Percentiles rank a stretch among this genome's conserved stretches.
phyloP scores from a whole-genome alignment of 1,284 basidiomycete genomes.

The Cryptococcus sp. region DNA sequence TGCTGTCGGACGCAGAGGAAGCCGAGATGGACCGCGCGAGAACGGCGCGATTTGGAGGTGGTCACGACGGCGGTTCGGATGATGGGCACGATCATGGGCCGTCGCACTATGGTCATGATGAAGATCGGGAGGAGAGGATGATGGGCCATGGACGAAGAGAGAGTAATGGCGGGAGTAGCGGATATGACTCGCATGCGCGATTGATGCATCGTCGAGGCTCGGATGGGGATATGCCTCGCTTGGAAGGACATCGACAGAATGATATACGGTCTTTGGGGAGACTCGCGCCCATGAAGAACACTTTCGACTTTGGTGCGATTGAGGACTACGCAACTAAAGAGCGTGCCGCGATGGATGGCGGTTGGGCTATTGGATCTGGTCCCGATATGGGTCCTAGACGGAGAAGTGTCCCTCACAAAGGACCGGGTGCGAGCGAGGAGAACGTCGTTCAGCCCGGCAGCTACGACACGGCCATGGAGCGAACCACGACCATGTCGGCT shows the following conservation, averaged over 20 bases:
- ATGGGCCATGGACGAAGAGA: constrained; percentile 16
- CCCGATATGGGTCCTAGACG: constrained; percentile 15
- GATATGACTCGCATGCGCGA: constrained; percentile 30
- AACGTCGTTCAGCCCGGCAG: constrained; percentile 15
- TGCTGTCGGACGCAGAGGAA: constrained; percentile 52
- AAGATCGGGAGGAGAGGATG: constrained; percentile 21
- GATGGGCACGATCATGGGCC: constrained; percentile 21
- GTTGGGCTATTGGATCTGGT: constrained; percentile 49
- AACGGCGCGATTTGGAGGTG: constrained; percentile 24
- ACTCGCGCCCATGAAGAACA: constrained; percentile 33
- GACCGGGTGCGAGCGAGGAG: constrained; percentile 11
- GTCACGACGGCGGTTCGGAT: constrained; percentile 29
- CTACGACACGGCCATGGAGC: constrained; percentile 26
- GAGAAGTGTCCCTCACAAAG: constrained; percentile 13
- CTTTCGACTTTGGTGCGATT: constrained; percentile 76
- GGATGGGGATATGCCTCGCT: constrained; percentile 16
- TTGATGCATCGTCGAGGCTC: constrained; percentile 20
- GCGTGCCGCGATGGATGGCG: constrained; percentile 52
- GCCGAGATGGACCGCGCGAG: constrained; percentile 50
- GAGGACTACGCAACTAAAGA: constrained; percentile 78
- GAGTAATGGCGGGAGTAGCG: constrained; percentile 19
- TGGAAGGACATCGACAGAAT: constrained; percentile 7
- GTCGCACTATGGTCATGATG: constrained; percentile 14
- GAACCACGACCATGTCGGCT: constrained; percentile 28
- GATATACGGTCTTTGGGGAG: constrained; percentile 21